Evolutionary conservation across 441 rosid genomes (phyloP), one percentile per base, ranked within the genome.

Genomic region (Metrosideros polymorpha): DNA sequence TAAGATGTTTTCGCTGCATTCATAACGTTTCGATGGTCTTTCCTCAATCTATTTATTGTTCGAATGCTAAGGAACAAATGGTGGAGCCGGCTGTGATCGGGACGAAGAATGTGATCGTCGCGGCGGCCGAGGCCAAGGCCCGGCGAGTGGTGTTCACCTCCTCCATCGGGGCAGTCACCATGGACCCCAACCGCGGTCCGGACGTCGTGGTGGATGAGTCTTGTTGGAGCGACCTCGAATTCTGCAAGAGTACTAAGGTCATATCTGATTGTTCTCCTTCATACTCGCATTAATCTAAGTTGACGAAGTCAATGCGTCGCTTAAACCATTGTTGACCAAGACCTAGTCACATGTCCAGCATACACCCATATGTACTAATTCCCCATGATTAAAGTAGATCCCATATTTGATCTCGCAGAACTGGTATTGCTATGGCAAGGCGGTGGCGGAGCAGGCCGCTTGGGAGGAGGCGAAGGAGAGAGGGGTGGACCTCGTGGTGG

Each of bases 211-310:
- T 97, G 8, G 99, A 97, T 42, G 99, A 97, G 90, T 95, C 94
- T 22, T 96, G 98, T 85, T 96, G 99, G 99, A 97, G 99, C 86
- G 98, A 96, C 85, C 99, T 95, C 10, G 99, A 96, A n/a, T 97
- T 93, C 83, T 97, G 99, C 95, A 97, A 96, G 90, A 95, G 91
- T 85, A 97, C 99, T 4, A 97, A 91, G 97, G 99, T 95, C 49
- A 39, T 71, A 71, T 71, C 6, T 71, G n/a, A 39, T 71, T 71
- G 18, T 63, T 32, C 27, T 18, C 14, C 76, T 63, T 71, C 1
- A 71, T 71, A 10, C 47, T 71, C 17, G 76, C 24, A 32, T 30
- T 35, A 24, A 30, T 61, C 42, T 2, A 9, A 9, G 22, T 19
- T 32, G 75, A 61, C 22, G 42, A 61, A 29, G 71, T 61, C 71